phyloP scores from a whole-genome alignment of 495 filamentous ascomycete species.

The Penicillium odoratum region DNA sequence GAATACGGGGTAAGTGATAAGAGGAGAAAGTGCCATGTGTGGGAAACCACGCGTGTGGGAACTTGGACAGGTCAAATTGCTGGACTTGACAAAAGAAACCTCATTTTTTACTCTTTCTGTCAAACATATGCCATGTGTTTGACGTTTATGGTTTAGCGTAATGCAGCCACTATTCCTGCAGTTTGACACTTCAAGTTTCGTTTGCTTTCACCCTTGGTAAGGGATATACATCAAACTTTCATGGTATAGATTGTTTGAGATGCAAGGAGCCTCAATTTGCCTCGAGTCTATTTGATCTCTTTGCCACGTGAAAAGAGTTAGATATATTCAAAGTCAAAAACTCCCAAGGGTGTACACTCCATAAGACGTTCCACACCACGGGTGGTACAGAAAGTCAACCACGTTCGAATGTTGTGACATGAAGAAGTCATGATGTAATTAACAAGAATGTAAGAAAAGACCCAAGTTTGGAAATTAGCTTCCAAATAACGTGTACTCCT shows the following conservation, averaged over 20 bases:
- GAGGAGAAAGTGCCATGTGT: slow-evolving; percentile 4
- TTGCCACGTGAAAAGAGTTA: slow-evolving; percentile 9
- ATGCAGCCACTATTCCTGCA: neutral
- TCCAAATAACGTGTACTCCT: slow-evolving; percentile 4
- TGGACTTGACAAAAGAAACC: neutral
- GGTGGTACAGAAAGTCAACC: slow-evolving; percentile 11
- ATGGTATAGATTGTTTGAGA: neutral
- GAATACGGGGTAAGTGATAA: no score
- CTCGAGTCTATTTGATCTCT: neutral
- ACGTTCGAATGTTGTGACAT: slow-evolving; percentile 9
- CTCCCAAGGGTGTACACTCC: no score
- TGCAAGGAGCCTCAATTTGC: slow-evolving; percentile 3
- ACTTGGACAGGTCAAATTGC: slow-evolving; percentile 1
- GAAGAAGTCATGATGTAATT: slow-evolving; percentile 14
- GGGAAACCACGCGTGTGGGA: slow-evolving; percentile 2
- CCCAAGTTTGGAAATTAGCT: neutral
- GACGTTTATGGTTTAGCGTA: slow-evolving; percentile 10
- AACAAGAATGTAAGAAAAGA: neutral
- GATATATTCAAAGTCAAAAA: neutral
- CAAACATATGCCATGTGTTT: slow-evolving; percentile 9
- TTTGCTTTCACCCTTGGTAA: neutral
- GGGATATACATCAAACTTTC: neutral
- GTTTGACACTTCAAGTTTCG: slow-evolving; percentile 3
- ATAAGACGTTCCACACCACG: neutral
- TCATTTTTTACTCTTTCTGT: neutral